Percentiles rank a stretch among this genome's conserved stretches.
Evolutionary conservation across 2,329 filamentous ascomycete species (phyloP).

Genomic region (Aspergillus persii): DNA sequence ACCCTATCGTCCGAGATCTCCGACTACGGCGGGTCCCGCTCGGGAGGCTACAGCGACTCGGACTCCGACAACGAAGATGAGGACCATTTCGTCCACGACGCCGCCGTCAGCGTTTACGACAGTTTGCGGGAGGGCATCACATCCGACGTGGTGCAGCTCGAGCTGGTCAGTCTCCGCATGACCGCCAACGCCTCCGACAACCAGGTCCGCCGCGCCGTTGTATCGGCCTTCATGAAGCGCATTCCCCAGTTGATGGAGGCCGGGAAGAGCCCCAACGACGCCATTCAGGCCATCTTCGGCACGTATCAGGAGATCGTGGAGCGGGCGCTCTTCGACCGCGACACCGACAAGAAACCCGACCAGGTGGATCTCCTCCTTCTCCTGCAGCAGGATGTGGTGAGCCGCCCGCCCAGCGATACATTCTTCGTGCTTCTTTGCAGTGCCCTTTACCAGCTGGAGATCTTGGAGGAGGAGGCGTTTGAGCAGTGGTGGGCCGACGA

Average conservation of each 20-base stretch:
- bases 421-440: conserved; percentile 77
- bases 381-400: conserved; percentile 74
- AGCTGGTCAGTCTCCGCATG: conserved; percentile 91
- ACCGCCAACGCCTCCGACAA: conserved; percentile 85
- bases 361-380: conserved; percentile 83
- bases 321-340: conserved; percentile 58
- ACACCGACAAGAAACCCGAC: conserved; percentile 56
- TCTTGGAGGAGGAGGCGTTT: conserved; percentile 86
- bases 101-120: conserved; percentile 81
- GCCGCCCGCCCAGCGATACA: conserved; percentile 60
- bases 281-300: conserved; percentile 62
- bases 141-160: conserved; percentile 84
- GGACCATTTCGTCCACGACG: conserved; percentile 79
- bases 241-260: conserved; percentile 67
- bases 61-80: conserved; percentile 62
- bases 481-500: conserved; percentile 83
- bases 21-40: conserved; percentile 55
- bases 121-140: conserved; percentile 70
- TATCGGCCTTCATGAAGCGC: conserved; percentile 78
- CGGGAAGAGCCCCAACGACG: conserved; percentile 60
- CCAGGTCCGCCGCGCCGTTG: conserved; percentile 83
- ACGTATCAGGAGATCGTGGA: conserved; percentile 63
- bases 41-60: conserved; percentile 71
- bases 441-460: conserved; percentile 78
- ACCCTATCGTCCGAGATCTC: conserved; percentile 59